Base-by-base conservation (phyloP, 2,329 filamentous ascomycete species). In the Arthrobotrys megalospora region DNA sequence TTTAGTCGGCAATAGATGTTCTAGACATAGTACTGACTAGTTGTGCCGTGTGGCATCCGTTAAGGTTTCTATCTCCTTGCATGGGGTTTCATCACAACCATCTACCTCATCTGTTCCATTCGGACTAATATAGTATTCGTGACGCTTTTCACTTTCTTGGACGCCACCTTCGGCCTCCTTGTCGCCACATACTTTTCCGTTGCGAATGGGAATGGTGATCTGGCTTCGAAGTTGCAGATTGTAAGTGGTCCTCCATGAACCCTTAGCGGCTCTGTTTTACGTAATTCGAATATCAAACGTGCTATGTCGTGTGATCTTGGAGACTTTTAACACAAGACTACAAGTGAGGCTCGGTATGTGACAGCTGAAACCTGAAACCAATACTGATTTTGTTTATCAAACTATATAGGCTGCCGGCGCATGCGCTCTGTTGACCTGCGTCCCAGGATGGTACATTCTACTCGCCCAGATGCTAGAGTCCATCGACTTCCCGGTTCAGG, bases 51-150 rank as follows among this genome's bases (percentile, higher is more conserved):
- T 28, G 55, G n/a, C 36, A 52, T 63, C 21, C 10, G 28, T 48
- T 19, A 65, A 64, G 77, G 72, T 28, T 92, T 91, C 85, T 89
- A 91, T 85, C 86, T 90, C 60, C 83, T 93, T 69, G 88, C 88
- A 79, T 92, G 92, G 90, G 89, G 85, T 2, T 79, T 92, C n/a
- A 84, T 93, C 32, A 90, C 88, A 83, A 83, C 92, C 79, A 82
- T 93, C 81, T 93, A 89, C 85, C 84, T 93, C 62, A 85, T 93
- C 82, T 91, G 90, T 84, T 88, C 91, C 0, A 85, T 93, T 16
- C 89, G 92, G 58, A 93, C 91, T 34, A 94, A 94, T 83, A 71
- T 92, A 8, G 87, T 89, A 83, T 92, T 93, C 84, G 88, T 92
- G 80, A 80, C 89, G 69, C 91, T 94, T 83, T 93, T 93, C 85